Base-by-base conservation (phyloP, 139 green algal genomes). In the Spirogloea muscicola region DNA sequence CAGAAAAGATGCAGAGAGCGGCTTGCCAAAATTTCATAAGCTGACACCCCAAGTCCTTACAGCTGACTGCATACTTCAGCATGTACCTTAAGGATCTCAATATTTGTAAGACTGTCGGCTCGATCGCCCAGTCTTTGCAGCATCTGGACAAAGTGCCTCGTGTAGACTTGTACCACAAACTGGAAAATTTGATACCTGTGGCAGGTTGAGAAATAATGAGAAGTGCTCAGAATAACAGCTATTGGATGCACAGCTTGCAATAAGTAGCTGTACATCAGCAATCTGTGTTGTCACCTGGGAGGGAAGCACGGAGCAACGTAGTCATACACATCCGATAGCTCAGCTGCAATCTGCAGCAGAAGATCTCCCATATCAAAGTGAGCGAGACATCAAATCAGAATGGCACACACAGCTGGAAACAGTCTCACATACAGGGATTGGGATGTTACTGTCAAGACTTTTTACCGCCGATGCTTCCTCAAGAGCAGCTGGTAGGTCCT, bases 221-320 rank as follows among this genome's bases (percentile, higher is more conserved):
- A 16, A 25, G 44, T n/a, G n/a, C n/a, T n/a, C n/a, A n/a, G n/a
- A n/a, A n/a, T 52, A 16, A 13, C 10, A 52, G 44, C 10, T 52
- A 16, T 52, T n/a, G n/a, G n/a, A n/a, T n/a, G n/a, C n/a, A n/a
- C n/a, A n/a, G n/a, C n/a, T n/a, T n/a, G n/a, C n/a, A n/a, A n/a
- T n/a, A n/a, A n/a, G n/a, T n/a, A n/a, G n/a, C n/a, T n/a, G n/a
- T n/a, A n/a, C n/a, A n/a, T n/a, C n/a, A n/a, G n/a, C n/a, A n/a
- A n/a, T n/a, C n/a, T n/a, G n/a, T n/a, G n/a, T n/a, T n/a, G n/a
- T n/a, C n/a, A n/a, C n/a, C n/a, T 21, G 9, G 88, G 86, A 0
- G 90, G 90, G 69, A 94, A 96, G 84, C 90, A 96, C 40, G 88
- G 84, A 1, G 71, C 58, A 43, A 93, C 89, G 48, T 85, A 86